A percentile compares a stretch with the other conserved stretches of the same genome.
phyloP scores from a whole-genome alignment of 1,284 basidiomycete species.

The Irpex rosettiformis region DNA sequence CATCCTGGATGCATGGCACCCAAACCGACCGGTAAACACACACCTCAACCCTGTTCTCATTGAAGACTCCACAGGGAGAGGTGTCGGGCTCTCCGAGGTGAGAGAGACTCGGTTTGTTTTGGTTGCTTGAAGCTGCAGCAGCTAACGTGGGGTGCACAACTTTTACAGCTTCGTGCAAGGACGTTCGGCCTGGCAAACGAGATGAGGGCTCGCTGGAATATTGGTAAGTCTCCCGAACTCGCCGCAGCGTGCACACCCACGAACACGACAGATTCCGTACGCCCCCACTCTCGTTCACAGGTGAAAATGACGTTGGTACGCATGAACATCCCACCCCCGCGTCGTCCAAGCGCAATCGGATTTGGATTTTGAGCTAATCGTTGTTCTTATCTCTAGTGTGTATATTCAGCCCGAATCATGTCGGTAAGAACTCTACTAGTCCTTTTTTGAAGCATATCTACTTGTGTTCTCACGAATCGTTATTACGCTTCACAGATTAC shows the following conservation, averaged over 20 bases:
- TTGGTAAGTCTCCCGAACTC: constrained; percentile 21
- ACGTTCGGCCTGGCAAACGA: constrained; percentile 60
- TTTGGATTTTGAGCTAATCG: neutral
- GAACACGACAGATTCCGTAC: too few species aligned
- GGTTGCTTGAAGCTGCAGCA: neutral
- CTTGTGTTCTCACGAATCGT: neutral
- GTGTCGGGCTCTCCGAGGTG: constrained; percentile 50
- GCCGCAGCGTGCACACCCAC: too few species aligned
- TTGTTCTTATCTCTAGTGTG: constrained; percentile 41
- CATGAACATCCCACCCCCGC: too few species aligned
- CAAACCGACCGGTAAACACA: constrained; percentile 39
- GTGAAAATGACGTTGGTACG: constrained; percentile 42
- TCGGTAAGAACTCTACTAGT: constrained; percentile 36
- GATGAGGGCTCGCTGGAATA: constrained; percentile 44
- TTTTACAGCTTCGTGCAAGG: constrained; percentile 38
- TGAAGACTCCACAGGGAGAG: constrained; percentile 54
- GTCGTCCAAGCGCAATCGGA: neutral
- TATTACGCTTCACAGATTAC: constrained; percentile 42
- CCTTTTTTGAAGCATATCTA: neutral
- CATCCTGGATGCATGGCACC: constrained; percentile 52
- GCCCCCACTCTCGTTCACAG: constrained; percentile 8
- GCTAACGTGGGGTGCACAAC: neutral
- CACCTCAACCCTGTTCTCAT: constrained; percentile 47
- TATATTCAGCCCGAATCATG: constrained; percentile 61
- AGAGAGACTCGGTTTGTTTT: constrained; percentile 13